Base-by-base conservation (phyloP, 129 eudicot species). In the Pittosporum tobira region DNA sequence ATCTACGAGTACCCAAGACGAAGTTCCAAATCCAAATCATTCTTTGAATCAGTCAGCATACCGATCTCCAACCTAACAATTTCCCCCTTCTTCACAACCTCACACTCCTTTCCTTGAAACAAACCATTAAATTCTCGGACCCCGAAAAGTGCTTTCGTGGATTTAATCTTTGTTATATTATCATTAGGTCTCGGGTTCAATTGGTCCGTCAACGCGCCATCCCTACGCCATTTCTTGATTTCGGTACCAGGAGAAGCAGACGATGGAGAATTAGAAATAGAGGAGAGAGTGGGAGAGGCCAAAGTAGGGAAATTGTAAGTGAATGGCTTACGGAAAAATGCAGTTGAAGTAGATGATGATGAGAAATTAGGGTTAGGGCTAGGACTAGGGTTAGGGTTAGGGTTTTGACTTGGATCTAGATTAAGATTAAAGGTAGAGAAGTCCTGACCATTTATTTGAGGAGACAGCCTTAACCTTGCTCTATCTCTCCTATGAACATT, bases 11-110 rank as follows among this genome's bases (percentile, higher is more conserved):
- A 70, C 13, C 94, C 88, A 5, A 84, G 88, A 27, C 94, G 73
- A 69, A 84, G 94, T 61, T 84, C 94, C 78, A 84, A 77, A 49
- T 84, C 94, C 56, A 84, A 60, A 31, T 77, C 88, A n/a, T 75
- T 79, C 43, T 70, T 68, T 20, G 76, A 68, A 25, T 77, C 78
- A 45, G 76, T 64, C 55, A 74, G 30, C 48, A 84, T 31, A 0
- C 94, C 82, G 13, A 72, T 75, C 67, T 81, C 88, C 77, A 81
- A 56, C 42, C 77, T 58, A 45, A 76, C 62, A 44, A 77, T 46
- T 44, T 71, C 81, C 6, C 50, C 53, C 58, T 53, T 72, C 34
- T 68, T 71, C 25, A 45, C 34, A 23, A 25, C 59, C 26, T 29
- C 62, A 51, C 43, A 23, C 38, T 40, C 58, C 3, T 61, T 54